Percentiles rank a stretch among this genome's conserved stretches.
These are phyloP conservation scores for Colletotrichum sidae DNA, from an alignment of 2,329 filamentous ascomycete species.

Conservation along the genomic window DNA sequence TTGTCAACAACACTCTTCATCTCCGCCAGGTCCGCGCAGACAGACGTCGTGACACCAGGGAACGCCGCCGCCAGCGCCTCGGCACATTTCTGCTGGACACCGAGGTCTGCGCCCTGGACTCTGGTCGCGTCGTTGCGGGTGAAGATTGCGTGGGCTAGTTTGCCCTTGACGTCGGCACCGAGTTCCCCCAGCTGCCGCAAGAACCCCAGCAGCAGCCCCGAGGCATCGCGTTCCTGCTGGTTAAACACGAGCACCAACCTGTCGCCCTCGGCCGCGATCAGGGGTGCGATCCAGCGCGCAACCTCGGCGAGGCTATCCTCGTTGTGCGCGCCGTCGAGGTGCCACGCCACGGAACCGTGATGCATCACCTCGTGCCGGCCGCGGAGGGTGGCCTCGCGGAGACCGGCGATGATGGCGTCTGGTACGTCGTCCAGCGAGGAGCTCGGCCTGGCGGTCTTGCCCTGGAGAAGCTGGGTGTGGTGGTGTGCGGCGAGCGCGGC, in stretches of 20 bases:
- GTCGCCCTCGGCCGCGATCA: conserved; percentile 49
- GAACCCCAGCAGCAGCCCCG: conserved; percentile 65
- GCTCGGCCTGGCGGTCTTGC: conserved; percentile 57
- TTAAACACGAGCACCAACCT: conserved; percentile 82
- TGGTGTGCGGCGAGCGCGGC: conserved; percentile 58
- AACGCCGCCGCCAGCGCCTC: conserved; percentile 62
- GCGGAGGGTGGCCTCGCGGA: conserved; percentile 81
- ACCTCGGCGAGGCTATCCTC: conserved; percentile 88
- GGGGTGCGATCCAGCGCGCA: conserved; percentile 80
- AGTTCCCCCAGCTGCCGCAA: conserved; percentile 44
- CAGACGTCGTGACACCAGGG: conserved; percentile 53
- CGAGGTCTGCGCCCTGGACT: conserved; percentile 60
- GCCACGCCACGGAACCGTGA: conserved; percentile 76
- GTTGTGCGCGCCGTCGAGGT: conserved; percentile 94
- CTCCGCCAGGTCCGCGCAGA: conserved; percentile 41
- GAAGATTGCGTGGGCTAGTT: conserved; percentile 82
- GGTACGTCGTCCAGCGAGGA: conserved; percentile 55
- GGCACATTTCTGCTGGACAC: conserved; percentile 63
- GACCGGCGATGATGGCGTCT: conserved; percentile 74
- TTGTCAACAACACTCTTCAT: conserved; percentile 67
- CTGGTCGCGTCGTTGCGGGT: conserved; percentile 26
- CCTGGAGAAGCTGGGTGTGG: conserved; percentile 45
- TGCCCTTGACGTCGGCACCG: conserved; percentile 35
- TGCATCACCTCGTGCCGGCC: conserved; percentile 78
- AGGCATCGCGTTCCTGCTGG: conserved; percentile 74